Base-by-base conservation (phyloP, 345 rosid species). In the Hirschfeldia incana region DNA sequence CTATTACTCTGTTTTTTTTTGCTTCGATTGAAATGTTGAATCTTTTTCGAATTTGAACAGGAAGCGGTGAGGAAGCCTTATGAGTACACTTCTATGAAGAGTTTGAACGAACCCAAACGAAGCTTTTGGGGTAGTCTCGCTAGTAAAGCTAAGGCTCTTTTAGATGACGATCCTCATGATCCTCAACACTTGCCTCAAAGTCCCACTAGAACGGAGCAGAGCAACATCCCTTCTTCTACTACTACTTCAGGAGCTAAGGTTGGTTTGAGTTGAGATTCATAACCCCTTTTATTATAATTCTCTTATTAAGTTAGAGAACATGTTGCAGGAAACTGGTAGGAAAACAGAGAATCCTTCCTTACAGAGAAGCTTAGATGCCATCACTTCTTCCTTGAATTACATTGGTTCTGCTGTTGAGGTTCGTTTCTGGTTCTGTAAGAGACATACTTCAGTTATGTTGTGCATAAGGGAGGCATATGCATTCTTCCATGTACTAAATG, bases 121-220 rank as follows among this genome's bases (percentile, higher is more conserved):
- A 86, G 97, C 67, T 91, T 95, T 78, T 95, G 99, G 99, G 91
- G 93, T 44, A 85, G 87, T 78, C 81, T 95, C 11, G 92, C 98
- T 73, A 89, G 91, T 73, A 95, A 95, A 87, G 98, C 99, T 11
- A 95, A 91, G 84, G 81, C 98, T 1, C 85, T 93, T 78, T 77
- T 93, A 44, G 99, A 93, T 53, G 58, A 51, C 27, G 79, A 73
- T 36, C 72, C 77, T 57, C 21, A 21, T 21, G 21, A 21, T 21
- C 62, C 80, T 29, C 37, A 34, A 6, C 37, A 34, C 32, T 29
- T 29, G 0, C 42, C 42, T 36, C 42, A 36, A 32, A 64, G 83
- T 11, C 79, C 81, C 32, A 74, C 67, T 44, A 85, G 68, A 67
- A 65, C 75, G 13, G 81, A 80, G 2, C 81, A 77, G 11, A 8